Evolutionary conservation across 2,329 filamentous ascomycete species (phyloP).

Genomic region (Penicillium paneum): DNA sequence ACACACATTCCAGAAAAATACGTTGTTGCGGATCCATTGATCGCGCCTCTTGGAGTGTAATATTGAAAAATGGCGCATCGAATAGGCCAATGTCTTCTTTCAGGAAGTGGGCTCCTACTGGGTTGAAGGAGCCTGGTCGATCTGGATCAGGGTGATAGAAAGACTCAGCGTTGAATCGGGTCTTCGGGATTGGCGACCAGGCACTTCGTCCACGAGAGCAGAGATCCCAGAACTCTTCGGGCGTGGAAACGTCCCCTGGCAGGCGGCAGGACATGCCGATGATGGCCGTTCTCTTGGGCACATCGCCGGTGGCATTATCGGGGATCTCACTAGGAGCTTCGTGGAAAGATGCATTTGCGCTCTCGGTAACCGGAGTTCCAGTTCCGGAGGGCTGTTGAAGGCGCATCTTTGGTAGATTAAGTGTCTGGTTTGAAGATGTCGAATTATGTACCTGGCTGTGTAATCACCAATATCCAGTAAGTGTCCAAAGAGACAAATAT

Average conservation of each 20-base stretch:
- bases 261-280: constrained; percentile 29
- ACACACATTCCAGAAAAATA: constrained; percentile 26
- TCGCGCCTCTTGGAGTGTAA: constrained; percentile 24
- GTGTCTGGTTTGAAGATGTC: constrained; percentile 3
- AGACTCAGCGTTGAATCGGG: constrained; percentile 21
- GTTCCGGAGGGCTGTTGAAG: constrained; percentile 17
- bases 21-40: constrained; percentile 27
- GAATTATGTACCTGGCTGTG: constrained; percentile 16
- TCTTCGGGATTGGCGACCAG: constrained; percentile 22
- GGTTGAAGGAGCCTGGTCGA: constrained; percentile 22
- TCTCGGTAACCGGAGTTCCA: constrained; percentile 9
- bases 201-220: constrained; percentile 22
- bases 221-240: constrained; percentile 25
- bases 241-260: constrained; percentile 23
- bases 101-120: constrained; percentile 26
- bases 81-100: constrained; percentile 26
- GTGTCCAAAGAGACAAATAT: constrained; percentile 7
- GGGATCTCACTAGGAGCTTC: not conserved
- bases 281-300: constrained; percentile 21
- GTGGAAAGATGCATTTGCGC: not conserved
- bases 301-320: constrained; percentile 1
- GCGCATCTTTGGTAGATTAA: constrained; percentile 11
- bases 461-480: constrained; percentile 8
- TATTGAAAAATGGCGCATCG: constrained; percentile 31
- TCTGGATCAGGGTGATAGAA: constrained; percentile 25